phyloP scores from a whole-genome alignment of 306 rosid genomes.

The Medicago ruthenica region DNA sequence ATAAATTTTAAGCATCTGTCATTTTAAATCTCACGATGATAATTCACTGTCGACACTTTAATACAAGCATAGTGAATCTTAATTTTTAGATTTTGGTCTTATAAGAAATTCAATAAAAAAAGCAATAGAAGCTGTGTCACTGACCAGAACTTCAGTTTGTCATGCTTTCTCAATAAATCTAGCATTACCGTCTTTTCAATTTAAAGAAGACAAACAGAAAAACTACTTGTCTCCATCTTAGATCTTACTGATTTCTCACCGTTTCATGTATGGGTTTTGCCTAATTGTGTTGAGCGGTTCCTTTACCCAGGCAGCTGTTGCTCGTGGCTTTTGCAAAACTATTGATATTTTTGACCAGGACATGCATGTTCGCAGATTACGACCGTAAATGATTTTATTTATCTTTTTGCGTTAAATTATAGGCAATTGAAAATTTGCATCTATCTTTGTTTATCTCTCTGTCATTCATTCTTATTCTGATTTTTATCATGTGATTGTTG shows the following conservation, averaged over 20 bases:
- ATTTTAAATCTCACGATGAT: slow-evolving; percentile 22
- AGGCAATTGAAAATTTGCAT: background rate
- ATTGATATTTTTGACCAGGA: slow-evolving; percentile 93
- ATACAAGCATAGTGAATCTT: background rate
- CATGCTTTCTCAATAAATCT: slow-evolving; percentile 10
- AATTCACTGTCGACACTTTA: slow-evolving; percentile 1
- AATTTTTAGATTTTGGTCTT: slow-evolving; percentile 18
- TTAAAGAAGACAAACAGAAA: slow-evolving; percentile 13
- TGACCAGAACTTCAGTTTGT: slow-evolving; percentile 18
- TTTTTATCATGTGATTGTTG: slow-evolving; percentile 23
- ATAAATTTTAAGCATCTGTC: background rate
- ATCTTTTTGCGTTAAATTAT: slow-evolving; percentile 7
- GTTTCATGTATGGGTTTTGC: slow-evolving; percentile 14
- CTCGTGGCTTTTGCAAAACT: slow-evolving; percentile 75
- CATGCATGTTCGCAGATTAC: slow-evolving; percentile 72
- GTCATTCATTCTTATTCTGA: slow-evolving; percentile 20
- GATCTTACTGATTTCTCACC: slow-evolving; percentile 11
- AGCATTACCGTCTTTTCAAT: slow-evolving; percentile 18
- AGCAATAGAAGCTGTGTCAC: background rate
- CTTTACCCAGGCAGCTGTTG: slow-evolving; percentile 77
- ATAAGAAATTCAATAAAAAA: slow-evolving; percentile 26
- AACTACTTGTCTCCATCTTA: slow-evolving; percentile 7
- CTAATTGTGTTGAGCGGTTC: slow-evolving; percentile 37
- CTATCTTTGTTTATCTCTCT: background rate
- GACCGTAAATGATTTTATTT: slow-evolving; percentile 66